These are phyloP conservation scores for Neltuma alba DNA, from an alignment of 306 rosid genomes.

Conservation along the genomic window DNA sequence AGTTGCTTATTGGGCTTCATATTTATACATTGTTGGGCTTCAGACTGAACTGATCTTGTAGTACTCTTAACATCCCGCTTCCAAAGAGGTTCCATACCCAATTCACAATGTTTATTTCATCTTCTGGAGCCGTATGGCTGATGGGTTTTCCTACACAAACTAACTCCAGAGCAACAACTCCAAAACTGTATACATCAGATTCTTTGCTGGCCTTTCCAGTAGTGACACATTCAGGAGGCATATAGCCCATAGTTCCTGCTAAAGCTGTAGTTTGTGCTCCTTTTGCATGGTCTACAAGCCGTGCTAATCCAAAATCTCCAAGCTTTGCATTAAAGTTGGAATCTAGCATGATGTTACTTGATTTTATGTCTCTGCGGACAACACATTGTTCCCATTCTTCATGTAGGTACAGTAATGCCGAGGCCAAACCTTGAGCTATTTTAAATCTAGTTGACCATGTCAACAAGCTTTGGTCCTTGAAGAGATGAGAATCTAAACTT, in stretches of 20 bases:
- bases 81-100: not conserved
- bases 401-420: not conserved
- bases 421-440: not conserved
- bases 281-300: constrained; percentile 2
- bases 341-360: constrained; percentile 2
- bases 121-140: not conserved
- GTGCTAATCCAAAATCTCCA: not conserved
- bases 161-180: constrained; percentile 43
- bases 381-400: constrained; percentile 14
- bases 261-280: not conserved
- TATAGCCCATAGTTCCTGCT: constrained; percentile 35
- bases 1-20: too few relatives aligned
- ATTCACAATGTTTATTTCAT: not conserved
- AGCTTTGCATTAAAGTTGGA: constrained; percentile 1
- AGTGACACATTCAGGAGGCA: constrained; percentile 34
- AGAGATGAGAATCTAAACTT: not conserved
- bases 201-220: constrained; percentile 31
- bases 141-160: constrained; percentile 39
- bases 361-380: not conserved
- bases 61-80: too few relatives aligned
- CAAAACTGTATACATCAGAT: constrained; percentile 41
- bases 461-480: not conserved
- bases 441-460: not conserved
- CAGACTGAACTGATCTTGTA: too few relatives aligned
- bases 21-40: too few relatives aligned